Evolutionary conservation across 257 asterid genomes (phyloP), one percentile per base, ranked within the genome.

Genomic region (Solanum lycopersicoides): DNA sequence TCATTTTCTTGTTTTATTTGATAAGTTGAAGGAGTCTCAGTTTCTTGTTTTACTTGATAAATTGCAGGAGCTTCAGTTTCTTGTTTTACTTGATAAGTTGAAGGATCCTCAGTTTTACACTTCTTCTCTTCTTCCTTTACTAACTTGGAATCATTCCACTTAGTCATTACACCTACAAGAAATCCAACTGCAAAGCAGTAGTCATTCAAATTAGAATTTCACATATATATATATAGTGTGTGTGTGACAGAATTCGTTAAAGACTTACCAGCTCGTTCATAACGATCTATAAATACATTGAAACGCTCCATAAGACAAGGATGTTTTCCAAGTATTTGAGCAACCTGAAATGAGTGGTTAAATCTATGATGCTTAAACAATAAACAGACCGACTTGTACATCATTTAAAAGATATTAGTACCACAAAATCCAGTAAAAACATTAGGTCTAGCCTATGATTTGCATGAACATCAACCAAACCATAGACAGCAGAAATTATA

Each of bases 281-380:
- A 94, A 76, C 93, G 98, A 91, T 94, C 96, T 89, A 96, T 88
- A 91, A 96, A 94, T 82, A 92, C 95, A 86, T 90, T 93, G 93
- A 96, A 96, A 76, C 97, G 94, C 87, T 96, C 98, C 96, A 95
- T 91, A 77, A 96, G 98, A 94, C 94, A 98, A 73, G 98, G 96
- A 93, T 93, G 90, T 74, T 94, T 96, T 89, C 96, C 98, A 86
- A 96, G 93, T 88, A 93, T 84, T 90, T 94, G 96, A 89, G 91
- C 93, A 91, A 95, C 96, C 98, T 96, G 95, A 75, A 85, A 88
- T 23, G 41, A 77, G 53, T 21, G 21, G 63, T 82, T 39, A 80
- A 88, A 66, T 66, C 21, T 16, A 41, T 10, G 59, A 25, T 76
- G 69, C 56, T 53, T 25, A 44, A 66, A 66, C 73, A 76, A 56